Evolutionary conservation across 306 rosid genomes (phyloP).

Genomic region (Argentina anserina): DNA sequence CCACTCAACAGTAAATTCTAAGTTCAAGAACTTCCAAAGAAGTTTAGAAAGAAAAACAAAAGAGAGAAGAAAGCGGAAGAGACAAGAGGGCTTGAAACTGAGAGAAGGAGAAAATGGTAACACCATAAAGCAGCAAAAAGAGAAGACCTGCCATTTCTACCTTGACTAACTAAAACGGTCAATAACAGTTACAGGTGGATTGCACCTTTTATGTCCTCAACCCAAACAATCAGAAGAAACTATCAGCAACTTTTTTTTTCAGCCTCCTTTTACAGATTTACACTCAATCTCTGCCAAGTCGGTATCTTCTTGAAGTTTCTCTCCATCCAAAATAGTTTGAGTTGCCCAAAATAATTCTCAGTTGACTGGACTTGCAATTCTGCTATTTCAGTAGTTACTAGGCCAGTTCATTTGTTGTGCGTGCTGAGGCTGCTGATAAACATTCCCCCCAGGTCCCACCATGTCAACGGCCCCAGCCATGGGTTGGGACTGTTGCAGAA

Average conservation of each 20-base stretch:
- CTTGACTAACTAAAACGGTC: conserved; percentile 67
- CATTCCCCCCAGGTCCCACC: conserved; percentile 89
- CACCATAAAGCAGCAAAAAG: conserved; percentile 49
- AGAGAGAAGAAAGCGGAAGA: not conserved
- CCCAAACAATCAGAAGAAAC: conserved; percentile 73
- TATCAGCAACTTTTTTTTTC: conserved; percentile 40
- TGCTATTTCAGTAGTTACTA: conserved; percentile 63
- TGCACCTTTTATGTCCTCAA: conserved; percentile 70
- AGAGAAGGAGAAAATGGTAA: conserved; percentile 38
- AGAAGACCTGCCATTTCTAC: conserved; percentile 60
- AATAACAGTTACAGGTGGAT: conserved; percentile 73
- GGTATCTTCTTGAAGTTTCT: conserved; percentile 39
- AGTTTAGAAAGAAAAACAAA: not conserved
- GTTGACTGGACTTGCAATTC: conserved; percentile 36
- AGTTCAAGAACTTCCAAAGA: conserved; percentile 39
- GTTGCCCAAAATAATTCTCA: conserved; percentile 44
- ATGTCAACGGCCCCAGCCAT: conserved; percentile 92
- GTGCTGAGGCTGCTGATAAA: conserved; percentile 92
- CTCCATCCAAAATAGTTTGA: conserved; percentile 49
- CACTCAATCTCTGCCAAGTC: conserved; percentile 50
- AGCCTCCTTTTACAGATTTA: conserved; percentile 40
- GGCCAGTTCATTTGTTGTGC: conserved; percentile 94
- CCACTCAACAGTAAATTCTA: conserved; percentile 57
- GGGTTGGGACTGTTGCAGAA: conserved; percentile 91
- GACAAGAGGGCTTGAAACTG: conserved; percentile 42